Evolutionary conservation across 140 eudicot species (phyloP), one percentile per base, ranked within the genome.

Genomic region (Cichorium intybus): DNA sequence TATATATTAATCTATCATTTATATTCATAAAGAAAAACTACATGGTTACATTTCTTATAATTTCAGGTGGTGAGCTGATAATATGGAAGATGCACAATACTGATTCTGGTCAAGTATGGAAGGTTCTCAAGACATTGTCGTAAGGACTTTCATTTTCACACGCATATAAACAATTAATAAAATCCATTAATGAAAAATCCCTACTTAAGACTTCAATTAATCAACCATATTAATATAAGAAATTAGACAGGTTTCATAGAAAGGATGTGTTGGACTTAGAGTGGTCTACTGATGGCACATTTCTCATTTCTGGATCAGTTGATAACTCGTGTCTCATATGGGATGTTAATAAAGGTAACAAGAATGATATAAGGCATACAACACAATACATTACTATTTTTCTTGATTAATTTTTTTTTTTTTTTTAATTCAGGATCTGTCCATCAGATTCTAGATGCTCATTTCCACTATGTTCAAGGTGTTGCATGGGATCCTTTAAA

Each of bases 261-360:
- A 89, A 94, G 71, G 97, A 94, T 82, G 89, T 94, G 12, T 71
- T 94, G 85, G 99, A 94, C 75, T 74, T 94, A 78, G 86, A 84
- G 82, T 94, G 99, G 99, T 94, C 99, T 37, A 49, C 70, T 20
- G 93, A 86, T 75, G 97, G 97, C 46, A 75, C 81, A 47, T 89
- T 70, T 88, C 82, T 94, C 23, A 80, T 94, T 56, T 86, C 99
- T 66, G 97, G 99, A 57, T 94, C 99, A 10, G 97, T 94, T 27
- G 99, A 94, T 78, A 94, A 94, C 76, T 77, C 99, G 7, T 94
- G 99, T 82, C 86, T 94, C 67, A 83, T 94, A 73, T 94, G 99
- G 99, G 99, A 94, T 72, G 88, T 84, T 50, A 82, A 71, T 72
- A 94, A 89, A 86, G 99, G 99, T 89, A 78, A 20, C 56, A 51